Base-by-base conservation (phyloP, 2,329 filamentous ascomycete genomes). In the Penicillium sp. region DNA sequence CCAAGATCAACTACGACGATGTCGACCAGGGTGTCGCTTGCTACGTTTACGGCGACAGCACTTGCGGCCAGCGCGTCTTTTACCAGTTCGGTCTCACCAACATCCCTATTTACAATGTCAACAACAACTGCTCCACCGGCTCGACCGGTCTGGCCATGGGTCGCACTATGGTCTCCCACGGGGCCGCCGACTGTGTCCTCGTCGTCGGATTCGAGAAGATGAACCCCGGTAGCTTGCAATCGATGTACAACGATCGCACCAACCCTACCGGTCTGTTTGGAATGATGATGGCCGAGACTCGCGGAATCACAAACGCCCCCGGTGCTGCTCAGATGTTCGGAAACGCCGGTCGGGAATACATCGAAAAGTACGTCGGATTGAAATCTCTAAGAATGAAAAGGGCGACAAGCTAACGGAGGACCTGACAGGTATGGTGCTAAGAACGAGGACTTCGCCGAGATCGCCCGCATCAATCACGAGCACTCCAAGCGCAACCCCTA, bases 141-240 rank as follows among this genome's bases (percentile, higher is more conserved):
- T 91, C 87, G 4, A 96, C 92, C 0, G 94, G 92, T 8, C 77
- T 97, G 51, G 86, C 86, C 68, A 87, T 97, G 81, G 94, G 82
- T 2, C 81, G 91, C 30, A 90, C 86, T 47, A 81, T 95, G 70
- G 86, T 96, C 63, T 80, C 84, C 6, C 81, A 89, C 63, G 92
- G 92, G 30, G 89, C 84, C 13, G 89, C 90, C 1, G 89, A 96
- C 73, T 95, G 90, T 69, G 85, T 96, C 18, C 77, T 97, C 54
- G 92, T 97, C 1, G 84, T 97, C 18, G 94, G 92, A 4, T 97
- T 97, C 65, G 94, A 97, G 80, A 96, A 96, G 84, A 97, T 97
- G 92, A 92, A 87, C 76, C 87, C 88, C 0, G 92, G 92, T n/a
- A 89, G 85, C 62, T 78, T 97, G 60, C 86, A 92, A 76, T 82